Evolutionary conservation across 345 rosid genomes (phyloP).

Genomic region (Heritiera littoralis): DNA sequence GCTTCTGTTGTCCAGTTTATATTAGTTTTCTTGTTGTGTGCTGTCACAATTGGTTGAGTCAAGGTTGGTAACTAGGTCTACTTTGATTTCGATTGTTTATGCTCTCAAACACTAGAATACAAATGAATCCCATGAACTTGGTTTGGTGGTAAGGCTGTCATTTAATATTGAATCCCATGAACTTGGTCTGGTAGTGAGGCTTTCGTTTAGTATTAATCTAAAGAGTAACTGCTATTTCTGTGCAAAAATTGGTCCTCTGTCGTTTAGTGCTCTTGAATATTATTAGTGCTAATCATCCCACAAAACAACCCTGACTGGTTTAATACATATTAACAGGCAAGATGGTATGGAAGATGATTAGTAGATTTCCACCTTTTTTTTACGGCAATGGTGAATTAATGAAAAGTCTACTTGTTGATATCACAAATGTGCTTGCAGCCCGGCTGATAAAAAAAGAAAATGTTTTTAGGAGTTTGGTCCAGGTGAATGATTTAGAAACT

Average conservation of each 20-base stretch:
- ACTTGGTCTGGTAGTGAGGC: neutral
- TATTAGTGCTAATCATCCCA: neutral
- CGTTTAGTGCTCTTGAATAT: neutral
- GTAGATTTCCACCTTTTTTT: neutral
- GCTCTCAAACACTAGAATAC: neutral
- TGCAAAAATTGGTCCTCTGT: neutral
- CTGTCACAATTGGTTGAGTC: neutral
- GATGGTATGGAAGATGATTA: neutral
- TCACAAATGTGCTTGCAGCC: neutral
- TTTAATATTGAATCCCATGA: neutral
- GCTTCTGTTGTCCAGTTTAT: neutral
- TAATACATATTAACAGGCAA: neutral
- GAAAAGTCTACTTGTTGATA: conserved; percentile 8
- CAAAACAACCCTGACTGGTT: neutral
- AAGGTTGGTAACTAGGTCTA: neutral
- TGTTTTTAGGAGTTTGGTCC: neutral
- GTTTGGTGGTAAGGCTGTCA: neutral
- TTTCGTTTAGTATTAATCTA: neutral
- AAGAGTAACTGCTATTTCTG: neutral
- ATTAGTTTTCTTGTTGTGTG: neutral
- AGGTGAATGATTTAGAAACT: neutral
- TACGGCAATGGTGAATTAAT: neutral
- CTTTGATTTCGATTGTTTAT: neutral
- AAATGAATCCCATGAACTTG: neutral
- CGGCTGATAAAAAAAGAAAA: neutral